Conservation (phyloP, 2,329 filamentous ascomycete genomes). For the Aspergillus jensenii region DNA sequence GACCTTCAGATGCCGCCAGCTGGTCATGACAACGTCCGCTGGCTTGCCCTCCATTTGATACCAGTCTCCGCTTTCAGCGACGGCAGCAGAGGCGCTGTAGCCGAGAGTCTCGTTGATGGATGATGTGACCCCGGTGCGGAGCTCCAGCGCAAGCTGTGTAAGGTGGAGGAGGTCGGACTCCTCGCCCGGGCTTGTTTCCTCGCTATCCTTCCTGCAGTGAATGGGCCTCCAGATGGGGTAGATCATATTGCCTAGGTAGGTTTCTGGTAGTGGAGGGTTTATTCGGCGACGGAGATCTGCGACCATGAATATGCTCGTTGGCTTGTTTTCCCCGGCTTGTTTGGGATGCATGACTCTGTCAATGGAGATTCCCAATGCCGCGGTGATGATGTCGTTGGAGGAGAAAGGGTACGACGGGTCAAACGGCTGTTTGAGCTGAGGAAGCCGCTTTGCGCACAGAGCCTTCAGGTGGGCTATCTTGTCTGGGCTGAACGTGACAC, state of each 20-base stretch:
- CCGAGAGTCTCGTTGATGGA: background rate
- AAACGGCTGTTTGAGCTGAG: background rate
- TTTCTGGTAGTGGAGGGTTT: constrained; percentile 2
- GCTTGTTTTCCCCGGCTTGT: background rate
- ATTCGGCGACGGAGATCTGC: constrained; percentile 3
- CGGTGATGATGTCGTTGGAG: constrained; percentile 6
- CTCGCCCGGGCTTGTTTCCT: background rate
- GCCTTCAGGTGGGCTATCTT: constrained; percentile 2
- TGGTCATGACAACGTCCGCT: background rate
- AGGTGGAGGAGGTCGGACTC: background rate
- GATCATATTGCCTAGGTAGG: constrained; percentile 6
- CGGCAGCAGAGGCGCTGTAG: background rate
- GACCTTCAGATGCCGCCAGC: background rate
- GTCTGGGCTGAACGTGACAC: background rate
- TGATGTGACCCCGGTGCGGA: background rate
- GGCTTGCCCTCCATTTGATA: background rate
- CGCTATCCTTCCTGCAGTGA: background rate
- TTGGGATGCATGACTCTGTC: background rate
- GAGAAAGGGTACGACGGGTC: background rate
- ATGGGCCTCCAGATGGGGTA: background rate
- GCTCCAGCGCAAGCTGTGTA: background rate
- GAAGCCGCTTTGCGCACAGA: background rate
- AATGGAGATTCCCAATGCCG: background rate
- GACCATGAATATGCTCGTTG: background rate
- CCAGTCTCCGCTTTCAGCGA: constrained; percentile 5